These are phyloP conservation scores for Leptographium flavum DNA, from an alignment of 2,329 filamentous ascomycete species.

Conservation along the genomic window DNA sequence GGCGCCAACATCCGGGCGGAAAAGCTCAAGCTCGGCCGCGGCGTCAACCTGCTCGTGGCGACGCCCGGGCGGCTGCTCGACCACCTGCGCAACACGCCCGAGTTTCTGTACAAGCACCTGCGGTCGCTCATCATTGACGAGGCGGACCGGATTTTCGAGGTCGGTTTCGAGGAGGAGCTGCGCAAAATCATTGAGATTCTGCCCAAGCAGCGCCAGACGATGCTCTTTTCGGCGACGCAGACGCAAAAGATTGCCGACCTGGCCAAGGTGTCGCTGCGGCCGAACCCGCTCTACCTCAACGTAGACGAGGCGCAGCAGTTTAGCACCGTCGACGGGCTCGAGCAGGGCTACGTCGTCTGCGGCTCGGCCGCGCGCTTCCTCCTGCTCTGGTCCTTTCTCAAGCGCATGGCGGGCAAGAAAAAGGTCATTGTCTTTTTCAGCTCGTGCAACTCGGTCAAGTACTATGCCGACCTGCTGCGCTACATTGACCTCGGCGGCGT, in stretches of 20 bases:
- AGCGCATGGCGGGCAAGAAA: slow-evolving; percentile 85
- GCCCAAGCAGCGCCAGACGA: slow-evolving; percentile 77
- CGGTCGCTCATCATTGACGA: slow-evolving; percentile 91
- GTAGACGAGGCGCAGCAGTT: slow-evolving; percentile 68
- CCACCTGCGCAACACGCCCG: slow-evolving; percentile 82
- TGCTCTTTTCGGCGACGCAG: slow-evolving; percentile 97
- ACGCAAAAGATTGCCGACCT: slow-evolving; percentile 98
- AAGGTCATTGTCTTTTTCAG: slow-evolving; percentile 97
- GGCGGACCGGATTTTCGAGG: slow-evolving; percentile 89
- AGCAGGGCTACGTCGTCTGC: slow-evolving; percentile 92
- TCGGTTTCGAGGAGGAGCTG: slow-evolving; percentile 98
- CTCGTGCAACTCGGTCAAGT: slow-evolving; percentile 86
- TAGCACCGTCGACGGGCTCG: slow-evolving; percentile 82
- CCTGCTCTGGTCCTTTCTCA: slow-evolving; percentile 85
- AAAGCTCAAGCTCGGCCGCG: slow-evolving; percentile 85
- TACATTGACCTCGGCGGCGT: slow-evolving; percentile 74
- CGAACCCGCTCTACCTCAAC: slow-evolving; percentile 91
- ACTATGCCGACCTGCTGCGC: slow-evolving; percentile 89
- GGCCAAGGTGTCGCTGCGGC: slow-evolving; percentile 79
- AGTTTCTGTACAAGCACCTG: slow-evolving; percentile 84
- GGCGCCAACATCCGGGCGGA: slow-evolving; percentile 85
- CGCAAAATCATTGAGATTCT: slow-evolving; percentile 90
- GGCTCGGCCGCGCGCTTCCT: slow-evolving; percentile 90
- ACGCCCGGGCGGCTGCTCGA: slow-evolving; percentile 88
- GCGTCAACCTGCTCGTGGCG: slow-evolving; percentile 86